Conservation (phyloP, 2,329 filamentous ascomycete genomes). For the Penicillium sp. region DNA sequence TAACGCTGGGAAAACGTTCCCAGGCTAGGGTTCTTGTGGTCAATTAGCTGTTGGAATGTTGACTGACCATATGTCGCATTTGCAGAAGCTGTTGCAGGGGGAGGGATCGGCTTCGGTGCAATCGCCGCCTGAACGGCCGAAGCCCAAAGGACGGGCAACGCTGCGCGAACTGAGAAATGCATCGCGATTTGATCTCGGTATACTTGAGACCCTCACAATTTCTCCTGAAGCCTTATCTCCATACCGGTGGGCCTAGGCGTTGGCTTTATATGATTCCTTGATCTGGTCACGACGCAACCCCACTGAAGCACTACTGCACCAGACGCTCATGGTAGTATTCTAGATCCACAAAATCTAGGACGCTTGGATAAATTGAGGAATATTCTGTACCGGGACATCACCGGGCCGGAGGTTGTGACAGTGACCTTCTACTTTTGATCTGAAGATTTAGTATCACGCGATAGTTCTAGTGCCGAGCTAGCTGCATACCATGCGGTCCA, state of each 20-base stretch:
- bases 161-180: slow-evolving; percentile 11
- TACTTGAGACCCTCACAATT: neutral
- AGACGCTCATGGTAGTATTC: neutral
- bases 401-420: neutral
- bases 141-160: slow-evolving; percentile 10
- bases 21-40: slow-evolving; percentile 58
- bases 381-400: neutral
- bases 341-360: neutral
- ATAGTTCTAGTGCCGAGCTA: slow-evolving; percentile 1
- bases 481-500: slow-evolving; percentile 3
- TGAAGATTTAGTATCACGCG: slow-evolving; percentile 1
- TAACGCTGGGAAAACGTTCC: slow-evolving; percentile 59
- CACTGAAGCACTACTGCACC: neutral
- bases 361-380: neutral
- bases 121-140: slow-evolving; percentile 13
- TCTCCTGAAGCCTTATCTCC: neutral
- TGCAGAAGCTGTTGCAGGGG: slow-evolving; percentile 7
- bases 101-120: slow-evolving; percentile 15
- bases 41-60: slow-evolving; percentile 59
- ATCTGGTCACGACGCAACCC: neutral
- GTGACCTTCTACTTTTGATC: neutral
- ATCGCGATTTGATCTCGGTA: slow-evolving; percentile 1
- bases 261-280: slow-evolving; percentile 5
- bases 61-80: slow-evolving; percentile 11
- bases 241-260: neutral